phyloP scores from a whole-genome alignment of 169 alveolate genomes.

The Plasmodium coatneyi region DNA sequence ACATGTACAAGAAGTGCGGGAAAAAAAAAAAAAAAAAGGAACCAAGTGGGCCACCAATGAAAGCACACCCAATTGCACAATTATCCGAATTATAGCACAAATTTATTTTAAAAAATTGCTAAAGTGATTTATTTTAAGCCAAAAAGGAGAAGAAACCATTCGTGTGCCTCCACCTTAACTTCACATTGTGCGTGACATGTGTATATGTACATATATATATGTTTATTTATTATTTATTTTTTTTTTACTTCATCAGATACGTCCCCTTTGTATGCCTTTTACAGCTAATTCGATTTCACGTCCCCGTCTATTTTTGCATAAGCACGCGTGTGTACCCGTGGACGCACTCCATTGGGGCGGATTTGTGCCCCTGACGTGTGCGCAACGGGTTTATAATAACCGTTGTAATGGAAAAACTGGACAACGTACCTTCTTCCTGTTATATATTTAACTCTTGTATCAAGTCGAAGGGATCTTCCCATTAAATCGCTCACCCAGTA shows the following conservation, averaged over 20 bases:
- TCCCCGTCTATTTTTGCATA: not conserved
- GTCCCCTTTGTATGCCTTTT: not conserved
- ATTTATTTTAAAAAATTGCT: not conserved
- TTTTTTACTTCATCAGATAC: not conserved
- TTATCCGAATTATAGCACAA: not conserved
- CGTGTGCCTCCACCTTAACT: not conserved
- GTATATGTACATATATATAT: not conserved
- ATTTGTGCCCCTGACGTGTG: not conserved
- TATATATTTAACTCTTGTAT: not conserved
- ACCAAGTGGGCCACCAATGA: not conserved
- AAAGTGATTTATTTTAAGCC: not conserved
- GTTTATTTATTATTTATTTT: not conserved
- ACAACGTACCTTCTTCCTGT: not conserved
- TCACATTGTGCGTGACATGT: constrained; percentile 3
- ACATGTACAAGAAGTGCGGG: not conserved
- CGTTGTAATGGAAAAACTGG: not conserved
- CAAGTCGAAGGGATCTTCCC: not conserved
- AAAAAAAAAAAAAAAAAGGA: not conserved
- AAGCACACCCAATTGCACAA: not conserved
- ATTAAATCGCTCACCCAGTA: not conserved
- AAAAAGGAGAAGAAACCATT: not conserved
- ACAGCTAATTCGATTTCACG: not conserved
- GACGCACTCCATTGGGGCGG: not conserved
- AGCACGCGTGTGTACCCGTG: not conserved
- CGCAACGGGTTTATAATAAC: not conserved